A percentile compares a stretch with the other conserved stretches of the same genome.
Evolutionary conservation across 495 filamentous ascomycete genomes (phyloP).

Genomic region (Xylaria castorea): DNA sequence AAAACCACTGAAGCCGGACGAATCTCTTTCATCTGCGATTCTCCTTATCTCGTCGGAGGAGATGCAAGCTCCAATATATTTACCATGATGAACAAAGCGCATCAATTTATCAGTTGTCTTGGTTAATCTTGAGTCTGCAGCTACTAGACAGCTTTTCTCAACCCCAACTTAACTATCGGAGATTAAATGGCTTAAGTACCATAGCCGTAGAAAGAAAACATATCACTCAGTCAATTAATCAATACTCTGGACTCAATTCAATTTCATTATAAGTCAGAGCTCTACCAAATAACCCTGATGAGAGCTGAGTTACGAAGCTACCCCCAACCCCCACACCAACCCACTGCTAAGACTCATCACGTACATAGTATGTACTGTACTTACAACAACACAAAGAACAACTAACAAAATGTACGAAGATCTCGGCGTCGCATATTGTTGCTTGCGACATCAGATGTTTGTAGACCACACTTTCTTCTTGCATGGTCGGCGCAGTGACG

Average conservation of each 20-base stretch:
- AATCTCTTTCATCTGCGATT: not conserved
- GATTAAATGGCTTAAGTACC: not conserved
- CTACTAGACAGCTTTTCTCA: not conserved
- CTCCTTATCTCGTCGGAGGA: not conserved
- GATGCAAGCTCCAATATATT: not conserved
- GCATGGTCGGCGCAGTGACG: constrained; percentile 29
- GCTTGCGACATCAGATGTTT: not conserved
- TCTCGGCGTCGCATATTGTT: not conserved
- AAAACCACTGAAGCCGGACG: constrained; percentile 12
- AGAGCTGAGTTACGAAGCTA: not conserved
- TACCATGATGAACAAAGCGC: not conserved
- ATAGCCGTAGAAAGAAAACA: not conserved
- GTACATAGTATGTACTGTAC: no score
- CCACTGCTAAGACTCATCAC: not conserved
- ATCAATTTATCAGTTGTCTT: not conserved
- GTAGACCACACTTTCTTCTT: not conserved
- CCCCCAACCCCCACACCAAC: no score
- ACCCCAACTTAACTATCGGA: not conserved
- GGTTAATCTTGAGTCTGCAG: not conserved
- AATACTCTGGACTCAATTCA: not conserved
- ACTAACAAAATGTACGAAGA: not conserved
- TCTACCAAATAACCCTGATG: not conserved
- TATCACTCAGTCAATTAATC: not conserved
- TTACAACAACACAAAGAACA: not conserved
- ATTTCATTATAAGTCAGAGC: not conserved